Conservation (phyloP, 176 grass and related monocot species). For the Pontederia paniculata region DNA sequence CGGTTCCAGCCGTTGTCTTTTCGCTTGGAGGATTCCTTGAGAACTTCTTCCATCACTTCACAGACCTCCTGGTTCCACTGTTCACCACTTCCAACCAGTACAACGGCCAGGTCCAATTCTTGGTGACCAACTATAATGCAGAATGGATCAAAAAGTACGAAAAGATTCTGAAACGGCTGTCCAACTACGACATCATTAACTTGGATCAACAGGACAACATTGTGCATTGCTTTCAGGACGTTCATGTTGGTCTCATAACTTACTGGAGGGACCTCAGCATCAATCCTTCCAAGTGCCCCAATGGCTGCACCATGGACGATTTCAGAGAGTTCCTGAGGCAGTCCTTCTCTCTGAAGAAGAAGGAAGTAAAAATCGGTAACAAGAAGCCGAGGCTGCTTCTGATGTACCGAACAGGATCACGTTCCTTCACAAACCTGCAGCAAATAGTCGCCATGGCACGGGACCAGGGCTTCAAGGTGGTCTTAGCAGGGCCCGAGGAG, state of each 20-base stretch:
- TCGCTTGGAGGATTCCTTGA: conserved; percentile 34
- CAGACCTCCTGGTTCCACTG: conserved; percentile 55
- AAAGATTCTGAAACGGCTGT: conserved; percentile 33
- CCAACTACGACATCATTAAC: conserved; percentile 47
- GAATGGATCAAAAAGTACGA: conserved; percentile 52
- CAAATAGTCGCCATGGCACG: conserved; percentile 25
- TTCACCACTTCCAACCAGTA: conserved; percentile 61
- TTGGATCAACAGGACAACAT: conserved; percentile 40
- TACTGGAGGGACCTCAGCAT: conserved; percentile 53
- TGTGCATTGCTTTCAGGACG: conserved; percentile 54
- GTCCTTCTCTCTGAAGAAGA: conserved; percentile 32
- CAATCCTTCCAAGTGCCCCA: conserved; percentile 28
- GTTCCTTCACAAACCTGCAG: conserved; percentile 45
- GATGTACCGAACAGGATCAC: conserved; percentile 53
- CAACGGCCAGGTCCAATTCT: conserved; percentile 52
- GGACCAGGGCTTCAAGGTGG: conserved; percentile 35
- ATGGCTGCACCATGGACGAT: conserved; percentile 41
- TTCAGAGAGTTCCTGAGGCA: conserved; percentile 48
- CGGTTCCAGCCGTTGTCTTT: conserved; percentile 44
- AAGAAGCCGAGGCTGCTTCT: conserved; percentile 43
- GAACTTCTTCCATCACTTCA: conserved; percentile 63
- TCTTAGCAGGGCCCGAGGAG: conserved; percentile 15
- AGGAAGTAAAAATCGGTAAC: conserved; percentile 8
- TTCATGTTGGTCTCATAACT: conserved; percentile 46
- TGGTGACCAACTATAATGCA: conserved; percentile 32